phyloP scores from a whole-genome alignment of 495 filamentous ascomycete species.

The Pseudevernia furfuracea region DNA sequence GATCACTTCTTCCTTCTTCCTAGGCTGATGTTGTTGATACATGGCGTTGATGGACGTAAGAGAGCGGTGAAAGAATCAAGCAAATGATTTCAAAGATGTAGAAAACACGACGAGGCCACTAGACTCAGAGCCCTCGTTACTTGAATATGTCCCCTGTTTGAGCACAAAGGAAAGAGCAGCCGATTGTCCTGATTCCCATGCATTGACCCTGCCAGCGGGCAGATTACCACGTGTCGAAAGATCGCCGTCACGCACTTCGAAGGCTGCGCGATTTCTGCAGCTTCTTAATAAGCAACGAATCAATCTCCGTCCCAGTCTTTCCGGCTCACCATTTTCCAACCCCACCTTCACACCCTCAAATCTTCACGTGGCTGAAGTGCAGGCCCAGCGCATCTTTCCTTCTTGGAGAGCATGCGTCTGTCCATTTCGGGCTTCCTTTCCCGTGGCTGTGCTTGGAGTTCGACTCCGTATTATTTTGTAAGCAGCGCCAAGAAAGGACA shows the following conservation, averaged over 20 bases:
- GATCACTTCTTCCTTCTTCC: too few species aligned
- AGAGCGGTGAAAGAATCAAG: not conserved
- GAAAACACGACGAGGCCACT: not conserved
- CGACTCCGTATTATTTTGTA: not conserved
- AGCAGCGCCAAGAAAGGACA: too few species aligned
- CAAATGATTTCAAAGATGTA: not conserved
- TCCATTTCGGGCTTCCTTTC: not conserved
- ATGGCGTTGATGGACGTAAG: not conserved
- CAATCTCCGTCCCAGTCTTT: not conserved
- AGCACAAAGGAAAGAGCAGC: not conserved
- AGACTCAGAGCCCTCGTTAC: not conserved
- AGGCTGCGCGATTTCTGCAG: not conserved
- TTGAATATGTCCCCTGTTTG: not conserved
- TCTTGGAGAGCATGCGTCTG: not conserved
- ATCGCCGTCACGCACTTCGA: not conserved
- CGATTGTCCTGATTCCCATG: too few species aligned
- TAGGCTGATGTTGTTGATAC: not conserved
- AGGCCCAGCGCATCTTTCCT: too few species aligned
- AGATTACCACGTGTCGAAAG: too few species aligned
- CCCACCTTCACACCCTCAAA: not conserved
- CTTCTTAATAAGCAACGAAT: not conserved
- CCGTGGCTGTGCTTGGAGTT: not conserved
- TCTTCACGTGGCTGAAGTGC: not conserved
- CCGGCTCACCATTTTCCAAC: not conserved
- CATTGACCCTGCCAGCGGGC: too few species aligned